A percentile compares a stretch with the other conserved stretches of the same genome.
Conservation (phyloP, 805 yeast genomes). For the Millerago galiae region DNA sequence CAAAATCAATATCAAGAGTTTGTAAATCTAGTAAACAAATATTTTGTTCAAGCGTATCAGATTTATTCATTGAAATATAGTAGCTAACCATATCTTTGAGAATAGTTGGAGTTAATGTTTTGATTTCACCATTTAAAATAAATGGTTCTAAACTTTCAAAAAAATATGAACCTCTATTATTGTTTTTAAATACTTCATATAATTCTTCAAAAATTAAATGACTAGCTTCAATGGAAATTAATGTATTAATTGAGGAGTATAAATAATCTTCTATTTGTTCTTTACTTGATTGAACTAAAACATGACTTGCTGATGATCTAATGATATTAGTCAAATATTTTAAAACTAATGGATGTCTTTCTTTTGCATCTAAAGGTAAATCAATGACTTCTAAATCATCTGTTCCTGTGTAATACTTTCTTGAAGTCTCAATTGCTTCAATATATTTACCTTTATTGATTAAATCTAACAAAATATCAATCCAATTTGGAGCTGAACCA, state of each 20-base stretch:
- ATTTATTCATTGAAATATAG: constrained; percentile 35
- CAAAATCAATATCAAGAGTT: constrained; percentile 71
- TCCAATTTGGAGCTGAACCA: constrained; percentile 68
- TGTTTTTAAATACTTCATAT: constrained; percentile 34
- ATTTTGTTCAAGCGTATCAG: constrained; percentile 54
- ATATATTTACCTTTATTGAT: constrained; percentile 44
- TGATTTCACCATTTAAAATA: constrained; percentile 41
- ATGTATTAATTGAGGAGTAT: constrained; percentile 33
- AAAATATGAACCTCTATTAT: constrained; percentile 30
- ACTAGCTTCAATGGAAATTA: constrained; percentile 31
- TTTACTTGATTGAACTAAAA: constrained; percentile 11
- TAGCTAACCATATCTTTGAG: constrained; percentile 54
- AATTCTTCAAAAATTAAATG: constrained; percentile 36
- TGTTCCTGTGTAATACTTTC: constrained; percentile 43
- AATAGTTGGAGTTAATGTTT: constrained; percentile 52
- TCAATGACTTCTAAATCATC: constrained; percentile 44
- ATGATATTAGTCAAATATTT: constrained; percentile 54
- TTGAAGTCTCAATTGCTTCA: constrained; percentile 51
- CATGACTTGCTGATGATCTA: constrained; percentile 25
- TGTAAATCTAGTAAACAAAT: constrained; percentile 63
- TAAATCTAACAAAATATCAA: constrained; percentile 47
- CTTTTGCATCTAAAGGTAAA: constrained; percentile 40
- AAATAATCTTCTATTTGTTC: constrained; percentile 28
- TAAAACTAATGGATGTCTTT: constrained; percentile 42
- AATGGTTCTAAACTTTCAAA: constrained; percentile 48